phyloP scores from a whole-genome alignment of 306 rosid species.

The Pterocarpus santalinus region DNA sequence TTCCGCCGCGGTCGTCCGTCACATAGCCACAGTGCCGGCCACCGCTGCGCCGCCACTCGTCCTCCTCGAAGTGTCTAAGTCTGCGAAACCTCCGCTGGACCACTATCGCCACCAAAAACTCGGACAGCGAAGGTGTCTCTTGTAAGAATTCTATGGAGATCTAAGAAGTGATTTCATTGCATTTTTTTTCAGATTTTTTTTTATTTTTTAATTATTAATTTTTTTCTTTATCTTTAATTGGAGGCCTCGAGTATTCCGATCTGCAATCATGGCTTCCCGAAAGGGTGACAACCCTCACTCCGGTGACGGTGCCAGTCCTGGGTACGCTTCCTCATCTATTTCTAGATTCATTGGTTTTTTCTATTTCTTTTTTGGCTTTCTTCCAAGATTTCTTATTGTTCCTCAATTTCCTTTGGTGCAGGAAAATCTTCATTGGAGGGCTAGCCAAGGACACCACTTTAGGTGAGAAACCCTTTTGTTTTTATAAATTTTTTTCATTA shows the following conservation, averaged over 20 bases:
- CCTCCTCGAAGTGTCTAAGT: not conserved
- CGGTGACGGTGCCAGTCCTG: slow-evolving; percentile 92
- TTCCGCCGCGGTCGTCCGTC: not conserved
- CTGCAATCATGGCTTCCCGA: slow-evolving; percentile 69
- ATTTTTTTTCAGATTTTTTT: not conserved
- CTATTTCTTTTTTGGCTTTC: not conserved
- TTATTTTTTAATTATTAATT: not conserved
- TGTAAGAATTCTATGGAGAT: not conserved
- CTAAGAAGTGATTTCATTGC: not conserved
- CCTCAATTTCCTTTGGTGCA: slow-evolving; percentile 43
- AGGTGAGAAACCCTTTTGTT: slow-evolving; percentile 50
- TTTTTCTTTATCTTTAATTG: not conserved
- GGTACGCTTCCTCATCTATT: slow-evolving; percentile 52
- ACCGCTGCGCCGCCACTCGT: not conserved
- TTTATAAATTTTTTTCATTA: not conserved
- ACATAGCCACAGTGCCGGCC: not conserved
- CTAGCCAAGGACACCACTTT: slow-evolving; percentile 84
- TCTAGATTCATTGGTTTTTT: not conserved
- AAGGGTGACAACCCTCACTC: slow-evolving; percentile 70
- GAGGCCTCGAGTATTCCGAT: slow-evolving; percentile 4
- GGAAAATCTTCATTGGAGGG: slow-evolving; percentile 97
- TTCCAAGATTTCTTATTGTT: not conserved
- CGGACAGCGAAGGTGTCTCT: not conserved
- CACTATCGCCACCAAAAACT: not conserved
- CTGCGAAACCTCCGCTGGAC: not conserved